Conservation (phyloP, 2,329 filamentous ascomycete species). For the Thermothelomyces thermophilus region DNA sequence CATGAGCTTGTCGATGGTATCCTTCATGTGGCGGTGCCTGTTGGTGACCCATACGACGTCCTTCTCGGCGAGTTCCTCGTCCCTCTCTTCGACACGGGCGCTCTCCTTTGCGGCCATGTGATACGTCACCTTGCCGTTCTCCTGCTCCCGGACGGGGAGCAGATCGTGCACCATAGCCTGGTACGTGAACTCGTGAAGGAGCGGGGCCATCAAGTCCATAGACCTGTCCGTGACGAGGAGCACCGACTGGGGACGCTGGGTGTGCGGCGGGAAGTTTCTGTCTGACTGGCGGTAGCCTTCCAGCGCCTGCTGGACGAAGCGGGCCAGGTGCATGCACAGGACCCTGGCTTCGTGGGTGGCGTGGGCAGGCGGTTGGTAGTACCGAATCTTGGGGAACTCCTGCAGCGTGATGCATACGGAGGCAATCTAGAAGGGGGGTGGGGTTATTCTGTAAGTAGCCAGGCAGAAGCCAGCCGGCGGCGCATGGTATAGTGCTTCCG, state of each 20-base stretch:
- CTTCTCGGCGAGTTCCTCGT: conserved; percentile 84
- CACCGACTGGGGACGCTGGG: conserved; percentile 69
- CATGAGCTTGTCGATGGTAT: conserved; percentile 90
- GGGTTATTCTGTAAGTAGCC: neutral
- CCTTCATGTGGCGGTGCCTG: conserved; percentile 93
- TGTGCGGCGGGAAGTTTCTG: conserved; percentile 74
- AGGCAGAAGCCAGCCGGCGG: neutral
- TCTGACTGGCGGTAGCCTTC: conserved; percentile 84
- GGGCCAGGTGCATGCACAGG: conserved; percentile 77
- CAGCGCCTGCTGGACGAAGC: conserved; percentile 85
- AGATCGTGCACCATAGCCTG: conserved; percentile 97
- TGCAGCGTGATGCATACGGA: conserved; percentile 86
- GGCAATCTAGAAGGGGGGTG: conserved; percentile 53
- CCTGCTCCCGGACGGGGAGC: conserved; percentile 77
- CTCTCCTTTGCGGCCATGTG: conserved; percentile 70
- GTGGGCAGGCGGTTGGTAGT: conserved; percentile 64
- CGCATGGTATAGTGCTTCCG: neutral
- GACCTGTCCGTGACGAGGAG: conserved; percentile 85
- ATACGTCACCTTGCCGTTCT: conserved; percentile 82
- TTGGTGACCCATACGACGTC: conserved; percentile 96
- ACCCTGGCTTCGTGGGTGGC: conserved; percentile 82
- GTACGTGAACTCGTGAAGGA: conserved; percentile 95
- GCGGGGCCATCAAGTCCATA: conserved; percentile 82
- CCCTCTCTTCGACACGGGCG: conserved; percentile 67
- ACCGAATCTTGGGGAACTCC: conserved; percentile 88